phyloP scores from a whole-genome alignment of 805 yeast genomes.

The Ogataea chonburiensis region DNA sequence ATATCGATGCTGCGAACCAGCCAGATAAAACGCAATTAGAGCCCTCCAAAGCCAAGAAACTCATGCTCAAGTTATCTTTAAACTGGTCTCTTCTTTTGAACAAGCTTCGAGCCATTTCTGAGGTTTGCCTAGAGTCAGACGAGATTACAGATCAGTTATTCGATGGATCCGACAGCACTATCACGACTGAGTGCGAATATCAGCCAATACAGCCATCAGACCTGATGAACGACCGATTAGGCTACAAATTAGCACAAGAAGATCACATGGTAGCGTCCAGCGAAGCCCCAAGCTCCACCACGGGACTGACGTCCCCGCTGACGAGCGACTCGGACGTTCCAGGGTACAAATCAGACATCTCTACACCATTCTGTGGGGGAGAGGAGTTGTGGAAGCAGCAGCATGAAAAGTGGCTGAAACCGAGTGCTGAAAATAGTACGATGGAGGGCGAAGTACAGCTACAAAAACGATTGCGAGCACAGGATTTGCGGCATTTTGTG shows the following conservation, averaged over 20 bases:
- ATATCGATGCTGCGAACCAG: no score
- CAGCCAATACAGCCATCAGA: constrained; percentile 3
- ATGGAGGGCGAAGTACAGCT: constrained; percentile 27
- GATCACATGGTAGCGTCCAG: constrained; percentile 16
- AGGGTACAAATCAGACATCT: constrained; percentile 1
- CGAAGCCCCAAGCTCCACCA: constrained; percentile 9
- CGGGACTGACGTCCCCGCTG: constrained; percentile 5
- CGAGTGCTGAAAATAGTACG: constrained; percentile 31
- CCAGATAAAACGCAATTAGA: no score
- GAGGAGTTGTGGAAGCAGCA: constrained; percentile 67
- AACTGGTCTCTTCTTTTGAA: constrained; percentile 38
- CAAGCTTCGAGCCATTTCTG: constrained; percentile 43
- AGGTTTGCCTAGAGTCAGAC: constrained; percentile 48
- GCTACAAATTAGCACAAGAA: constrained; percentile 16
- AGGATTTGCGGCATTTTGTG: constrained; percentile 30
- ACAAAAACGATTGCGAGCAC: constrained; percentile 22
- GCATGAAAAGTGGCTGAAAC: constrained; percentile 63
- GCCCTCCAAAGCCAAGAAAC: no score
- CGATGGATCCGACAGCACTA: constrained; percentile 25
- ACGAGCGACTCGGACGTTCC: constrained; percentile 1
- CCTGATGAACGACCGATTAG: constrained; percentile 8
- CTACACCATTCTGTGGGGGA: constrained; percentile 39
- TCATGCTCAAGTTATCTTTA: constrained; percentile 39
- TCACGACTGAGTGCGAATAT: constrained; percentile 2
- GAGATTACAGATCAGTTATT: constrained; percentile 52